Percentiles rank a stretch among this genome's conserved stretches.
Conservation (phyloP, 2,329 filamentous ascomycete species). For the Mycocentrospora acerina region DNA sequence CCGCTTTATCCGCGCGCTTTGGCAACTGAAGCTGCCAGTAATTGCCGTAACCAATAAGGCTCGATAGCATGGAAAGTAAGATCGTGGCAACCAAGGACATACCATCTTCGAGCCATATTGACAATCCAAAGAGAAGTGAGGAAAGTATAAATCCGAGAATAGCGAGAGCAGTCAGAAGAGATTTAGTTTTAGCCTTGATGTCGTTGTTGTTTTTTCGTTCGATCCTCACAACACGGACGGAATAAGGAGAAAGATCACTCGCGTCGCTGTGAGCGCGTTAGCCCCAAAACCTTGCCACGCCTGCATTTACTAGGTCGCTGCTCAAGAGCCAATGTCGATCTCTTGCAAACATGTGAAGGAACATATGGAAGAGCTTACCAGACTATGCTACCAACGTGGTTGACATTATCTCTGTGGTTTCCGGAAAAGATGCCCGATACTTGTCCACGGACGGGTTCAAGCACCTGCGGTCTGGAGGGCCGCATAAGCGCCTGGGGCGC, state of each 20-base stretch:
- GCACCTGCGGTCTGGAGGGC: constrained; percentile 45
- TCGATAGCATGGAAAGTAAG: constrained; percentile 52
- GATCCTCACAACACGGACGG: constrained; percentile 46
- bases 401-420: constrained; percentile 49
- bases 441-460: constrained; percentile 43
- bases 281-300: background rate
- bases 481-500: constrained; percentile 54
- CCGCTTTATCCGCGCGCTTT: constrained; percentile 33
- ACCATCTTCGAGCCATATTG: constrained; percentile 50
- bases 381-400: constrained; percentile 53
- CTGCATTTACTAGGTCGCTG: constrained; percentile 1
- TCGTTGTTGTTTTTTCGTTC: constrained; percentile 28
- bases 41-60: constrained; percentile 52
- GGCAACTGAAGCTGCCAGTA: constrained; percentile 52
- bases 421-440: constrained; percentile 52
- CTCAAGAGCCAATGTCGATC: background rate
- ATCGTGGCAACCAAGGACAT: constrained; percentile 53
- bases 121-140: constrained; percentile 45
- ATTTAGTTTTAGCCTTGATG: constrained; percentile 49
- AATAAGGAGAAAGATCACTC: constrained; percentile 38
- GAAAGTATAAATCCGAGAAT: constrained; percentile 50
- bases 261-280: constrained; percentile 29
- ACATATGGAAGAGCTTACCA: constrained; percentile 33
- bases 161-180: constrained; percentile 49
- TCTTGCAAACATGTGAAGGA: background rate